Evolutionary conservation across 2,329 filamentous ascomycete genomes (phyloP).

Genomic region (Fusarium tricinctum): DNA sequence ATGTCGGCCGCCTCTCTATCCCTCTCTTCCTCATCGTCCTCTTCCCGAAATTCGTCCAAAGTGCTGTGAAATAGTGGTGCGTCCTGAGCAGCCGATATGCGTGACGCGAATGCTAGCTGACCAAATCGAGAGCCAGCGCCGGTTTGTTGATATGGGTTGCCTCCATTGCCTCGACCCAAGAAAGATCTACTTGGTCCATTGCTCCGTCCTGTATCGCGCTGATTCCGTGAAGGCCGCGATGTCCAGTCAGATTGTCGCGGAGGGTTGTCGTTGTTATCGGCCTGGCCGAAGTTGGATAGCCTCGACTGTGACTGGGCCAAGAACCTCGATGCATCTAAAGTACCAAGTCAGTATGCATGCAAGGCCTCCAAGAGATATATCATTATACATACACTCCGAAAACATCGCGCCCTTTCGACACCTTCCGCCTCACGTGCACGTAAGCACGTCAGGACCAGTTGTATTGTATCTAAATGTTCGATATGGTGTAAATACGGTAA

Average conservation of each 20-base stretch:
- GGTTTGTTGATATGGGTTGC: constrained; percentile 88
- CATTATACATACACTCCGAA: constrained; percentile 82
- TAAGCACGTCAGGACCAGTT: constrained; percentile 26
- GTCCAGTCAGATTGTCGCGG: constrained; percentile 54
- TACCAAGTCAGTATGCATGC: constrained; percentile 31
- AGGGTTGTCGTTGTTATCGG: constrained; percentile 59
- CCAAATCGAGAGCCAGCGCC: constrained; percentile 80
- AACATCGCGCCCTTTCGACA: constrained; percentile 58
- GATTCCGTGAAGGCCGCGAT: constrained; percentile 53
- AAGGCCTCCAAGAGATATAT: not conserved
- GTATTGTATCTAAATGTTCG: constrained; percentile 30
- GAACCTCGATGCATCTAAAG: constrained; percentile 92
- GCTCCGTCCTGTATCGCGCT: constrained; percentile 52
- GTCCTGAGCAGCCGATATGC: constrained; percentile 78
- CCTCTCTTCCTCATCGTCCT: constrained; percentile 92
- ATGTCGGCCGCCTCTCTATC: constrained; percentile 94
- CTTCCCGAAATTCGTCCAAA: constrained; percentile 90
- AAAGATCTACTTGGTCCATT: constrained; percentile 58
- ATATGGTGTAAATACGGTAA: constrained; percentile 44
- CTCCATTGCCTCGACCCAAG: constrained; percentile 63
- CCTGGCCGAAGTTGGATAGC: constrained; percentile 78
- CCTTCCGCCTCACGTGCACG: constrained; percentile 53
- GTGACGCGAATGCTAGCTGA: constrained; percentile 78
- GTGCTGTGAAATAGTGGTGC: constrained; percentile 96
- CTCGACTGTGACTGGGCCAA: constrained; percentile 96